These are phyloP conservation scores for Dipodascus albidus DNA, from an alignment of 805 yeast genomes.

Conservation along the genomic window DNA sequence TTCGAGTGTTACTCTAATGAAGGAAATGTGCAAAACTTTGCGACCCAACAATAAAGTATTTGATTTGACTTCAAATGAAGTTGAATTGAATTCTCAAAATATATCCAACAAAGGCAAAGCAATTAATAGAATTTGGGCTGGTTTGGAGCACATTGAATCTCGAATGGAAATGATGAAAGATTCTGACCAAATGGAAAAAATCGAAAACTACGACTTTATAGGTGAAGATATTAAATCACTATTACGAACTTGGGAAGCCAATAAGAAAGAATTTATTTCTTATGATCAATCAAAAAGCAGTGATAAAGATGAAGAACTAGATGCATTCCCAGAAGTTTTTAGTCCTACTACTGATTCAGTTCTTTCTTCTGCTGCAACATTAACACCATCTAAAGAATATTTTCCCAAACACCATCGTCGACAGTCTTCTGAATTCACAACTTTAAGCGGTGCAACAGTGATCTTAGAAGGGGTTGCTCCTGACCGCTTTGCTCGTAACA, in stretches of 20 bases:
- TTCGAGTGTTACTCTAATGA: conserved; percentile 7
- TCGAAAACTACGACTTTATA: conserved; percentile 9
- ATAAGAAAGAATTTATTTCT: neutral
- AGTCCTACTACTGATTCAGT: too few species aligned
- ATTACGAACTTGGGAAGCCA: conserved; percentile 13
- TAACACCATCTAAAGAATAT: neutral
- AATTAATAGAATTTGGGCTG: conserved; percentile 7
- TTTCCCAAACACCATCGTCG: neutral
- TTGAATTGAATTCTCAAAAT: conserved; percentile 2
- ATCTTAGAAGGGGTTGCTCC: conserved; percentile 18
- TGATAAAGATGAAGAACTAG: too few species aligned
- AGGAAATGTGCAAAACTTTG: conserved; percentile 9
- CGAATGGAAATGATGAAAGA: conserved; percentile 15
- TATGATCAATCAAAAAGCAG: neutral
- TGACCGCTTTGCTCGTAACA: conserved; percentile 7
- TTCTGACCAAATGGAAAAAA: conserved; percentile 1
- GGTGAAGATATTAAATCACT: conserved; percentile 15
- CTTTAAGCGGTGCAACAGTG: conserved; percentile 9
- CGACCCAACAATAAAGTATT: conserved; percentile 3
- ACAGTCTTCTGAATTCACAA: neutral
- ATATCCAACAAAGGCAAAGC: conserved; percentile 1
- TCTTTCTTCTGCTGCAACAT: neutral
- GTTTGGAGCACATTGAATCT: conserved; percentile 15
- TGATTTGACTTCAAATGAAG: neutral
- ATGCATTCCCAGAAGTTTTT: neutral